These are phyloP conservation scores for Podospora sp. DNA, from an alignment of 495 filamentous ascomycete species.

Conservation along the genomic window DNA sequence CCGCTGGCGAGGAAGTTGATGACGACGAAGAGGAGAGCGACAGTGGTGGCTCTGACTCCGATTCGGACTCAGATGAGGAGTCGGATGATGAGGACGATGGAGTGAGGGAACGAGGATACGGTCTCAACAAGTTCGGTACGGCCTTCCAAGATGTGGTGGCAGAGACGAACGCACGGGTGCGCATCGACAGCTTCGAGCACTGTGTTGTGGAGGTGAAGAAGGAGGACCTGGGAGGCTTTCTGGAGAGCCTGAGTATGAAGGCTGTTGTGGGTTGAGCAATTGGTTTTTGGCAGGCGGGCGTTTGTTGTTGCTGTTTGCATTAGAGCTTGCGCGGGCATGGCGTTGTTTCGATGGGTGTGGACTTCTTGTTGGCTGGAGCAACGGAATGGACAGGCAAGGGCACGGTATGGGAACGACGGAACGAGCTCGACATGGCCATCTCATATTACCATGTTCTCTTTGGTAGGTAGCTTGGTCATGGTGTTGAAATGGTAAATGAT, in stretches of 20 bases:
- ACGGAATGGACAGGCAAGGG: neutral
- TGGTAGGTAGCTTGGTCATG: neutral
- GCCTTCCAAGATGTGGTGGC: constrained; percentile 95
- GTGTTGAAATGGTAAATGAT: neutral
- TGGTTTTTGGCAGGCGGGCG: neutral
- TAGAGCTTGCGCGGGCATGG: constrained; percentile 1
- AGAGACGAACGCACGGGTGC: constrained; percentile 85
- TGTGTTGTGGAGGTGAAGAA: constrained; percentile 96
- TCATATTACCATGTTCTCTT: neutral
- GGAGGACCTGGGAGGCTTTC: constrained; percentile 88
- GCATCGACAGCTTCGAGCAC: constrained; percentile 96
- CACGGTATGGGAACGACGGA: constrained; percentile 13
- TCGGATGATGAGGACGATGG: constrained; percentile 64
- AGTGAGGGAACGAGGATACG: constrained; percentile 60
- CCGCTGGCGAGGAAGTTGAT: constrained; percentile 45
- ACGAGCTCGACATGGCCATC: constrained; percentile 10
- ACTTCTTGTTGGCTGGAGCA: neutral
- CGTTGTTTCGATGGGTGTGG: neutral
- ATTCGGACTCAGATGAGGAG: constrained; percentile 58
- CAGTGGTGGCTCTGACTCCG: constrained; percentile 33
- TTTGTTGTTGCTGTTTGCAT: neutral
- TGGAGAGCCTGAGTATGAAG: constrained; percentile 90
- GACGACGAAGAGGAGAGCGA: constrained; percentile 28
- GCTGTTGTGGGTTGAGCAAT: constrained; percentile 73
- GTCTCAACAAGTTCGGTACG: constrained; percentile 85